These are phyloP conservation scores for Ustilaginoidea virens DNA, from an alignment of 2,329 filamentous ascomycete species.

Conservation along the genomic window DNA sequence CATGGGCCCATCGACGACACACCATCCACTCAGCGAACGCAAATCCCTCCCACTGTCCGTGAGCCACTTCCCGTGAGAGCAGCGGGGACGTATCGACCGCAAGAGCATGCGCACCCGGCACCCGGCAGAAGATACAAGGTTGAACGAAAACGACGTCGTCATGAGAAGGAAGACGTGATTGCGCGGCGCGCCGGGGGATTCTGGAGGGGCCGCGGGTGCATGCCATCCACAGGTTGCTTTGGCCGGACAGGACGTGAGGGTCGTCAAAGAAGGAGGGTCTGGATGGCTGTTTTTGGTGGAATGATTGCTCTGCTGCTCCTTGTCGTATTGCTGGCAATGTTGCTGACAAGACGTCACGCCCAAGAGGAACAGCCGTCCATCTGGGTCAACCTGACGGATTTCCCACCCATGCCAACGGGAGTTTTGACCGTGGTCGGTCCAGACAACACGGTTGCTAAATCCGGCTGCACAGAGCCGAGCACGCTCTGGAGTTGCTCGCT, in stretches of 20 bases:
- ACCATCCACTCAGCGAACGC: constrained; percentile 15
- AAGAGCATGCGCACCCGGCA: constrained; percentile 25
- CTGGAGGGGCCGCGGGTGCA: constrained; percentile 50
- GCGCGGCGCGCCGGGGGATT: constrained; percentile 41
- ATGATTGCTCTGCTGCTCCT: constrained; percentile 41
- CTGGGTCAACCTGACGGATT: constrained; percentile 78
- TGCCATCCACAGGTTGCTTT: constrained; percentile 49
- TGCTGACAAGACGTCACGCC: constrained; percentile 24
- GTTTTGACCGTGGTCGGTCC: constrained; percentile 64
- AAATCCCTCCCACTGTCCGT: constrained; percentile 8
- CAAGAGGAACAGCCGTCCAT: constrained; percentile 21
- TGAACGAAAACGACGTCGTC: constrained; percentile 36
- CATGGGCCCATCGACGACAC: constrained; percentile 41
- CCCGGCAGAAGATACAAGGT: constrained; percentile 25
- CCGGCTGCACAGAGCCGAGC: constrained; percentile 54
- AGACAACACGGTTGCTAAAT: constrained; percentile 45
- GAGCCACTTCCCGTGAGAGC: constrained; percentile 26
- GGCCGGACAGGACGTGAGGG: constrained; percentile 48
- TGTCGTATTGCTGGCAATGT: constrained; percentile 40
- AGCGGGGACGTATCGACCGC: constrained; percentile 28
- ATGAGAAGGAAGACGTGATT: constrained; percentile 50
- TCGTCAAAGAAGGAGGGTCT: constrained; percentile 46
- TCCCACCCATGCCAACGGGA: constrained; percentile 75
- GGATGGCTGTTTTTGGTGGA: constrained; percentile 32
- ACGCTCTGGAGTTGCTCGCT: constrained; percentile 78